Evolutionary conservation across 495 filamentous ascomycete genomes (phyloP).

Genomic region (Penicillium simplicissimum): DNA sequence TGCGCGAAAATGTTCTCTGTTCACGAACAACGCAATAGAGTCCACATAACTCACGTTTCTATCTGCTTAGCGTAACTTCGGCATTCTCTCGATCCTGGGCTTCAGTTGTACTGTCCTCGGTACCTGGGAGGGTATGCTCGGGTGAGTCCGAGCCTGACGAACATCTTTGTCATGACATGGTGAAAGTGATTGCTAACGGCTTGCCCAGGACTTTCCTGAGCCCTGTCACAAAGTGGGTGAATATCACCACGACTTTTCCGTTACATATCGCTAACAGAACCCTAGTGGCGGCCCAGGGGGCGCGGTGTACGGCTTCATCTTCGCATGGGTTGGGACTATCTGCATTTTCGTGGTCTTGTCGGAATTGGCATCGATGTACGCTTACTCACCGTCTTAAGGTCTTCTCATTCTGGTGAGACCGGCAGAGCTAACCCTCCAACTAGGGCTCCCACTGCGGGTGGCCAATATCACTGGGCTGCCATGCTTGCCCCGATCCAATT

Average conservation of each 20-base stretch:
- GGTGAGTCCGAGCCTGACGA: neutral
- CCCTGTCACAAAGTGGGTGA: slow-evolving; percentile 24
- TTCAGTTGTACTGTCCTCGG: slow-evolving; percentile 40
- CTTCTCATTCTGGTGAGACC: neutral
- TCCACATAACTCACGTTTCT: neutral
- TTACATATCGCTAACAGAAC: slow-evolving; percentile 6
- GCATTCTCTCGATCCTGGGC: neutral
- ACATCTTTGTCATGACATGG: neutral
- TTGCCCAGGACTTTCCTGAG: slow-evolving; percentile 22
- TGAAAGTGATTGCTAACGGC: neutral
- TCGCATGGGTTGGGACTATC: slow-evolving; percentile 49
- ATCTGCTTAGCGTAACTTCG: neutral
- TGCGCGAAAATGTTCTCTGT: neutral
- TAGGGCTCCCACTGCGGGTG: slow-evolving; percentile 41
- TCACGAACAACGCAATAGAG: neutral
- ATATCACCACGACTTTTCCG: neutral
- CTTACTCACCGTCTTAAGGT: neutral
- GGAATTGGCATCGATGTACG: slow-evolving; percentile 50
- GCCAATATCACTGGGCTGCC: slow-evolving; percentile 50
- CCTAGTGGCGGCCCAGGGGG: slow-evolving; percentile 49
- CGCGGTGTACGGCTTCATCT: slow-evolving; percentile 52
- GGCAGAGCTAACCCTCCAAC: neutral
- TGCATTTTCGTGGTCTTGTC: slow-evolving; percentile 38
- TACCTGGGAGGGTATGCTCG: slow-evolving; percentile 37
- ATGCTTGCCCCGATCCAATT: slow-evolving; percentile 40